A percentile compares a stretch with the other conserved stretches of the same genome.
phyloP scores from a whole-genome alignment of 371 early-diverging fungal genomes.

The Mortierella sp. region DNA sequence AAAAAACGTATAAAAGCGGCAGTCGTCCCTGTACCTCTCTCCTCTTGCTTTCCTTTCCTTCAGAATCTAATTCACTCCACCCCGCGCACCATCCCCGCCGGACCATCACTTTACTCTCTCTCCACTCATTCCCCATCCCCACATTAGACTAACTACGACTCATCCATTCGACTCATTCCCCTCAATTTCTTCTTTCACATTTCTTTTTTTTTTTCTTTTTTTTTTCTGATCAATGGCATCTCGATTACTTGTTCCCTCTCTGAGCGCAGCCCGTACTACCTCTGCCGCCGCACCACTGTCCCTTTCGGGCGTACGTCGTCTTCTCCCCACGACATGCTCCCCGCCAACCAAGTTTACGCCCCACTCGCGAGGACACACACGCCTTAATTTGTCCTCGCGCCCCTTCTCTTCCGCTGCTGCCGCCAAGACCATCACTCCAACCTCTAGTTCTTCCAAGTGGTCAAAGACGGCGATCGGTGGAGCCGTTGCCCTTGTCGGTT shows the following conservation, averaged over 20 bases:
- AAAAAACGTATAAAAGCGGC: too few species aligned
- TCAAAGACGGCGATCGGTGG: slow-evolving; percentile 17
- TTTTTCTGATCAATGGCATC: slow-evolving; percentile 5
- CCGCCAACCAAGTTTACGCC: slow-evolving; percentile 10
- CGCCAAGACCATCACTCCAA: neutral
- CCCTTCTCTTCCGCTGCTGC: neutral
- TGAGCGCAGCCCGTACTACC: neutral
- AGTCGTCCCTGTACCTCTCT: too few species aligned
- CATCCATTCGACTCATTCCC: too few species aligned
- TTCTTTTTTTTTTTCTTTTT: neutral
- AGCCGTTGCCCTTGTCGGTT: slow-evolving; percentile 19
- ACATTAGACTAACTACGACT: too few species aligned
- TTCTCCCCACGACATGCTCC: slow-evolving; percentile 1
- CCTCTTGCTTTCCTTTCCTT: too few species aligned
- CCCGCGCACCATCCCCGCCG: too few species aligned
- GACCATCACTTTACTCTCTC: too few species aligned
- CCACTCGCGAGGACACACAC: slow-evolving; percentile 30
- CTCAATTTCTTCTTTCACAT: neutral
- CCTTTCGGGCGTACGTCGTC: neutral
- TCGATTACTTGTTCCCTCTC: slow-evolving; percentile 6
- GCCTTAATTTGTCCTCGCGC: neutral
- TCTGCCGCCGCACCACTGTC: slow-evolving; percentile 6
- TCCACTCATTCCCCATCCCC: neutral
- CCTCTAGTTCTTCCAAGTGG: slow-evolving; percentile 10
- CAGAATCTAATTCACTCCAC: too few species aligned